Percentiles rank a stretch among this genome's conserved stretches.
Evolutionary conservation across 1,139 yeast genomes (phyloP).

Genomic region (Debaryomycetaceae sp.): DNA sequence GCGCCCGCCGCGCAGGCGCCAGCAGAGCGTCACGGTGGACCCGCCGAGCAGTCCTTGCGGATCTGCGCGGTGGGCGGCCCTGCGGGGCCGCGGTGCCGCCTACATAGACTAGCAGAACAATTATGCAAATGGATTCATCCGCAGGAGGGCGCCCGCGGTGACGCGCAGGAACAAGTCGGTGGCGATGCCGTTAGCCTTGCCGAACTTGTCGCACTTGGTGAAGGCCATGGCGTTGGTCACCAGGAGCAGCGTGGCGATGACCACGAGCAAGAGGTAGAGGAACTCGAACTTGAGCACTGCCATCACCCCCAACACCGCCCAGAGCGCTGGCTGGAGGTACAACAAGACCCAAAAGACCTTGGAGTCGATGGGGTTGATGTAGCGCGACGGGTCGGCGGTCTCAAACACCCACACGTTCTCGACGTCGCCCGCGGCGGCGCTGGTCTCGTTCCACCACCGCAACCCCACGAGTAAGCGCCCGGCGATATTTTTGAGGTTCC

Average conservation of each 20-base stretch:
- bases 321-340: constrained; percentile 69
- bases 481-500: constrained; percentile 88
- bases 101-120: background rate
- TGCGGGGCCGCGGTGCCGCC: no score
- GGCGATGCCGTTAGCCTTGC: constrained; percentile 67
- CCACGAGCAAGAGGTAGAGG: constrained; percentile 62
- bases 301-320: constrained; percentile 70
- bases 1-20: no score
- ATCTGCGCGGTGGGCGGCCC: no score
- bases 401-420: constrained; percentile 87
- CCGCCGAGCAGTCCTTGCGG: no score
- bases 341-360: constrained; percentile 80
- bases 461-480: constrained; percentile 88
- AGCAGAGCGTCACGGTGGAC: no score
- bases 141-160: constrained; percentile 42
- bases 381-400: constrained; percentile 75
- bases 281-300: constrained; percentile 77
- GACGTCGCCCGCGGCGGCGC: constrained; percentile 46
- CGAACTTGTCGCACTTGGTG: constrained; percentile 85
- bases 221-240: constrained; percentile 84
- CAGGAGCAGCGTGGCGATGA: constrained; percentile 66
- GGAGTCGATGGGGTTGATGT: constrained; percentile 88
- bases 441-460: constrained; percentile 90
- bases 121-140: constrained; percentile 44
- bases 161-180: constrained; percentile 47